phyloP scores from a whole-genome alignment of 371 early-diverging fungal genomes.

The Mortierella sp. region DNA sequence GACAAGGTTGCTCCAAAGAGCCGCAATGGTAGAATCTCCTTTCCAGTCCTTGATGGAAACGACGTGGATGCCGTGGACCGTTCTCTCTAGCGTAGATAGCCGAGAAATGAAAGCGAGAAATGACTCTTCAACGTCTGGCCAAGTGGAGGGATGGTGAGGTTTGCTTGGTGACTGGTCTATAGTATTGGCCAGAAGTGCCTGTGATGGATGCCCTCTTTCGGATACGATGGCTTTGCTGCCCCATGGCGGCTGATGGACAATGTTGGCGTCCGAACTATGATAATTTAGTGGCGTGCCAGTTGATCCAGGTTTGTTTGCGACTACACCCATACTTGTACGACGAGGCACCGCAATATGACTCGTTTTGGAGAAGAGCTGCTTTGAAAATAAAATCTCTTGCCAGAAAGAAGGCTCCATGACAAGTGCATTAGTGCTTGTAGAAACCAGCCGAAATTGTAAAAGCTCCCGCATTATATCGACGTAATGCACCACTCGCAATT shows the following conservation, averaged over 20 bases:
- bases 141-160: background rate
- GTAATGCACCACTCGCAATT: slow-evolving; percentile 20
- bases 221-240: background rate
- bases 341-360: background rate
- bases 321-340: background rate
- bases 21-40: background rate
- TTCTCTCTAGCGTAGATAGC: background rate
- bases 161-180: background rate
- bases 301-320: background rate
- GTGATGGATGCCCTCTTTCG: background rate
- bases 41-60: slow-evolving; percentile 33
- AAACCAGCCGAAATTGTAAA: slow-evolving; percentile 35
- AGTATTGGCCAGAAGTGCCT: background rate
- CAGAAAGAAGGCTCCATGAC: slow-evolving; percentile 43
- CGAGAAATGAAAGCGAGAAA: slow-evolving; percentile 24
- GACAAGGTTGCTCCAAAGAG: slow-evolving; percentile 4
- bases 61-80: background rate
- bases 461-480: slow-evolving; percentile 1
- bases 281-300: background rate
- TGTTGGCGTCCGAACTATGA: slow-evolving; percentile 28
- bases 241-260: slow-evolving; percentile 18
- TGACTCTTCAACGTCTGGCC: slow-evolving; percentile 21
- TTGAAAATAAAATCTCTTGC: slow-evolving; percentile 30
- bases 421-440: slow-evolving; percentile 5
- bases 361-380: slow-evolving; percentile 16